Base-by-base conservation (phyloP, 2,329 filamentous ascomycete genomes). In the Verticillium albo-atrum region DNA sequence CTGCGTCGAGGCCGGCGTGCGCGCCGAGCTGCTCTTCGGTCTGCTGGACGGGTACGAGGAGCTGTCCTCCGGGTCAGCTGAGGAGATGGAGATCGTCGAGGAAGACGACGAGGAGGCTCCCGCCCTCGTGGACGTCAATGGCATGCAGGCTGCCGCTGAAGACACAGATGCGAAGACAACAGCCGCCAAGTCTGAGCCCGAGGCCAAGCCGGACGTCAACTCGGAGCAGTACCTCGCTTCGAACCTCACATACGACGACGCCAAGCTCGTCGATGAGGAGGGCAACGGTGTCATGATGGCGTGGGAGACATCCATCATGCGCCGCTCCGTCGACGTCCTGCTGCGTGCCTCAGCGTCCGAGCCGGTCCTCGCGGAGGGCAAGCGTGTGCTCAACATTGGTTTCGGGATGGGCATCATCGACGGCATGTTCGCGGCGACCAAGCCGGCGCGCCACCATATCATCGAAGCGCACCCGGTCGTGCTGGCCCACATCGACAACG, bases 381-480 rank as follows among this genome's bases (percentile, higher is more conserved):
- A 89, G 64, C 84, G 87, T 53, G 85, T 95, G 37, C 84, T 96
- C 62, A 96, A 96, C 70, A 87, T 96, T 60, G 92, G 92, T 6
- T 93, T 96, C 67, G 92, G 92, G 6, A 95, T 96, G 90, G 92
- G 91, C 51, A 96, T 96, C 61, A 83, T 96, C 58, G 92, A 96
- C 71, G 79, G 79, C 56, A 87, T 92, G 74, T 90, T 96, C 66
- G 85, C 89, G 61, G 82, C 81, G 12, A 86, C 88, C 20, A 77
- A 80, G 20, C 91, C 91, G 0, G 75, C 84, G 0, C 78, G 81
- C 7, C 92, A 96, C 71, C 92, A 96, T 74, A 92, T 96, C 68
- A 83, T 96, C 69, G 92, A 96, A 74, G 92, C 92, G 1, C 92
- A 96, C 69, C 87, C 90, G 0, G 85, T 85, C 57, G 91, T 96